Percentiles rank a stretch among this genome's conserved stretches.
Evolutionary conservation across 495 filamentous ascomycete species (phyloP).

Genomic region (Aspergillus kassunensis): DNA sequence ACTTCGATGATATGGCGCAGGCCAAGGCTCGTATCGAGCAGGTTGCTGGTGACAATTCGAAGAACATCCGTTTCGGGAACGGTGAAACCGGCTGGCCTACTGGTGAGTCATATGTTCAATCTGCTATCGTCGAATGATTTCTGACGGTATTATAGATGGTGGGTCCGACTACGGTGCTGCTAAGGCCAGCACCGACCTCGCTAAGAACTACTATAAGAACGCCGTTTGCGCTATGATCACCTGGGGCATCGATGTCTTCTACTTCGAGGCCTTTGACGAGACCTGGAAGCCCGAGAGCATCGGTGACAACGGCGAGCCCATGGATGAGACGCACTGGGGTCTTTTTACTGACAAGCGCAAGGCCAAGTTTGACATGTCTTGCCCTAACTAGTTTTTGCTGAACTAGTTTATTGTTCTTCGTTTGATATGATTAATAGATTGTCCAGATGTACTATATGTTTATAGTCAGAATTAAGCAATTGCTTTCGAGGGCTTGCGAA

Average conservation of each 20-base stretch:
- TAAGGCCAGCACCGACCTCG: slow-evolving; percentile 57
- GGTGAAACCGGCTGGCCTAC: slow-evolving; percentile 75
- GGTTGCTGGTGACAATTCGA: slow-evolving; percentile 47
- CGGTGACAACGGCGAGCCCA: slow-evolving; percentile 63
- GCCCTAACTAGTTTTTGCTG: slow-evolving; percentile 27
- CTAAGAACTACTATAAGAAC: slow-evolving; percentile 58
- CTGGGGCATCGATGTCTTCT: slow-evolving; percentile 75
- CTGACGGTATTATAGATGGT: slow-evolving; percentile 30
- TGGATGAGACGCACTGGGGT: slow-evolving; percentile 76
- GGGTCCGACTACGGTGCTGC: slow-evolving; percentile 64
- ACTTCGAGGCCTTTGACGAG: slow-evolving; percentile 82
- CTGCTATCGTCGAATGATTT: neutral
- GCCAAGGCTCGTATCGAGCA: slow-evolving; percentile 67
- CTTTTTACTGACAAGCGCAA: slow-evolving; percentile 60
- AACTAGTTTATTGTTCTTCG: too few species aligned
- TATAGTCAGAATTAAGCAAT: too few species aligned
- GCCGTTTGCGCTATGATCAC: slow-evolving; percentile 67
- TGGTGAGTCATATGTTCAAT: slow-evolving; percentile 27
- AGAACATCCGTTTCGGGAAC: slow-evolving; percentile 63
- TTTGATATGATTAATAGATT: too few species aligned
- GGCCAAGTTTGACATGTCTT: slow-evolving; percentile 60
- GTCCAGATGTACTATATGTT: too few species aligned
- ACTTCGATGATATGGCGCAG: slow-evolving; percentile 70
- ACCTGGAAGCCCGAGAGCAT: slow-evolving; percentile 69
- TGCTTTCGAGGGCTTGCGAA: too few species aligned